Evolutionary conservation across 108 stramenopile species (phyloP), one percentile per base, ranked within the genome.

Genomic region (Schizochytrium sp.): DNA sequence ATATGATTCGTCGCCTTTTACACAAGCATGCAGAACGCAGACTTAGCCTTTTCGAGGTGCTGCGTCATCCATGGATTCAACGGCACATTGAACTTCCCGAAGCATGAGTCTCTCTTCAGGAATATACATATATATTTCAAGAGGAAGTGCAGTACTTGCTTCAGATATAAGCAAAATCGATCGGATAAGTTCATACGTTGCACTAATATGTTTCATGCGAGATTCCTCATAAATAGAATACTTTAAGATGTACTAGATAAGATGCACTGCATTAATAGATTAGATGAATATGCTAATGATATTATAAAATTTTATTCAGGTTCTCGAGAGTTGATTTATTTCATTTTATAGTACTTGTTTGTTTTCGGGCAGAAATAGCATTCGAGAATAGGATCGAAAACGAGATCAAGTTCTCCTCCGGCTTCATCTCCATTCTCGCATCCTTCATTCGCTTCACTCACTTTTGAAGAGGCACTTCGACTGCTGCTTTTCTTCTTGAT

Each of bases 341-440:
- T 83, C 53, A 55, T 83, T 53, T 55, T 49, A 55, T 83, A 83
- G 76, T 83, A 83, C 76, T 83, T 83, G 53, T 83, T 83, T 13
- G 76, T 83, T 40, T 83, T 83, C 50, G 76, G 76, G 76, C 76
- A 83, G 55, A 83, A 83, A 53, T 83, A 83, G 53, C 76, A 83
- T 83, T 83, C 76, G 15, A 83, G 76, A 3, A 83, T 83, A 13
- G 76, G 76, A 28, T 83, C 76, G 28, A 55, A 83, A 13, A 83
- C 76, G 5, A 83, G 76, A 28, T 83, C 76, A 47, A 83, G 55
- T 17, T 83, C 76, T n/a, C 76, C 50, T 19, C 41, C 15, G 12
- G 12, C 40, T 8, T n/a, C 10, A n/a, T 28, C 72, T 41, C 19
- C 59, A 19, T 60, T 17, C 59, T 60, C 19, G 19, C 59, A 19